Base-by-base conservation (phyloP, 2,329 filamentous ascomycete species). In the Aspergillus sp. region DNA sequence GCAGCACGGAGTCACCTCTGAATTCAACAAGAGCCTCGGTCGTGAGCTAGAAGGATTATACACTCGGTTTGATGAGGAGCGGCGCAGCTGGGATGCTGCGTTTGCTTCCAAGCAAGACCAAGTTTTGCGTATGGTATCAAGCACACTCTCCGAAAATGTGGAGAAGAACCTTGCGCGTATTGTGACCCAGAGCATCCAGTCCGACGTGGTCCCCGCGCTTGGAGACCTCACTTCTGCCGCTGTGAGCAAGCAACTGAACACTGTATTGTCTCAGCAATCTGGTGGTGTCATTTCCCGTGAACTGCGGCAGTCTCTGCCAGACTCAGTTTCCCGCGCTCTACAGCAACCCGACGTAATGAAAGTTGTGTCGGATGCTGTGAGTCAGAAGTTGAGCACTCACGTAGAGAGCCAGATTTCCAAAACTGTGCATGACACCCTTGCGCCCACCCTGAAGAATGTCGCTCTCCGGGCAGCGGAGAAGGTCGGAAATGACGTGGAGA, bases 141-240 rank as follows among this genome's bases (percentile, higher is more conserved):
- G 80, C 61, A 90, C 88, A 3, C 74, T 91, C 45, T 85, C 85
- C 11, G 86, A 88, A 59, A 90, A 90, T 56, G 84, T 90, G 23
- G 87, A 91, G 73, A 87, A 89, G 67, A 90, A 90, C 21, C 82
- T 97, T 39, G 82, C 86, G 60, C 87, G 86, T 60, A 90, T 96
- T 64, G 87, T 96, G 51, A 84, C 86, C 47, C 83, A 86, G 48
- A 89, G 90, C 72, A 90, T 96, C 63, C 84, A 90, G 60, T 82
- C 86, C 55, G 82, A 86, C 14, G 85, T 97, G 45, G 80, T 96
- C 52, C 93, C 95, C 11, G 81, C 87, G 33, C 79, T 98, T 56
- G 84, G 86, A 41, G 83, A 87, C 52, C 81, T 87, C 43, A 86
- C 90, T 14, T 82, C 85, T 45, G 84, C 86, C 60, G 83, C 88